A percentile compares a stretch with the other conserved stretches of the same genome.
Evolutionary conservation across 169 alveolate genomes (phyloP).

Genomic region (Plasmodium falciparum): DNA sequence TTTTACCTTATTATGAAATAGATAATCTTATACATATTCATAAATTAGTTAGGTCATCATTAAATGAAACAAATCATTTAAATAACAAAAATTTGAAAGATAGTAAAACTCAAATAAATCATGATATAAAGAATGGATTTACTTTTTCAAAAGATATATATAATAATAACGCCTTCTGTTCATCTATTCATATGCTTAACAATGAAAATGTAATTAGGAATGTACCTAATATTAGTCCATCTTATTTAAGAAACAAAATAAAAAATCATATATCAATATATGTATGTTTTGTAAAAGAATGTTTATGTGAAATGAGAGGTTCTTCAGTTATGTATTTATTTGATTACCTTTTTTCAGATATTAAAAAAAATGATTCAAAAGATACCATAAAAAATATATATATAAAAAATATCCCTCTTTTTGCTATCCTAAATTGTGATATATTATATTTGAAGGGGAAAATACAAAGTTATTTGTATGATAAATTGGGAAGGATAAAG

Average conservation of each 20-base stretch:
- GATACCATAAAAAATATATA: constrained; percentile 16
- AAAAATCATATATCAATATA: constrained; percentile 19
- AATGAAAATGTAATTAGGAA: constrained; percentile 1
- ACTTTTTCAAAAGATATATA: background rate
- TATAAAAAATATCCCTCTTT: constrained; percentile 29
- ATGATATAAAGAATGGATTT: background rate
- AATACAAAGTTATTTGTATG: constrained; percentile 2
- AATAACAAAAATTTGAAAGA: background rate
- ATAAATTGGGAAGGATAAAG: background rate
- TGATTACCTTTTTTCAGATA: constrained; percentile 73
- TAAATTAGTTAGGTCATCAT: constrained; percentile 16
- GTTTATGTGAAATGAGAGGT: constrained; percentile 31
- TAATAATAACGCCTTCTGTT: background rate
- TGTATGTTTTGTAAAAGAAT: constrained; percentile 47
- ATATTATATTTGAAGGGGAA: constrained; percentile 37
- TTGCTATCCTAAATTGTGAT: constrained; percentile 43
- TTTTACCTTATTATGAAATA: constrained; percentile 72
- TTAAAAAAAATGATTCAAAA: constrained; percentile 31
- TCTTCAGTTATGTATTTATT: constrained; percentile 57
- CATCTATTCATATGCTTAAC: background rate
- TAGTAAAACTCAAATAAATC: background rate
- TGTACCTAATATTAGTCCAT: constrained; percentile 36
- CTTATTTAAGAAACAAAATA: constrained; percentile 32
- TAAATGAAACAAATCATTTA: background rate
- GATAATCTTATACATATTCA: constrained; percentile 63